Percentiles rank a stretch among this genome's conserved stretches.
These are phyloP conservation scores for Cryptococcus wingfieldii DNA, from an alignment of 1,284 basidiomycete species.

Conservation along the genomic window DNA sequence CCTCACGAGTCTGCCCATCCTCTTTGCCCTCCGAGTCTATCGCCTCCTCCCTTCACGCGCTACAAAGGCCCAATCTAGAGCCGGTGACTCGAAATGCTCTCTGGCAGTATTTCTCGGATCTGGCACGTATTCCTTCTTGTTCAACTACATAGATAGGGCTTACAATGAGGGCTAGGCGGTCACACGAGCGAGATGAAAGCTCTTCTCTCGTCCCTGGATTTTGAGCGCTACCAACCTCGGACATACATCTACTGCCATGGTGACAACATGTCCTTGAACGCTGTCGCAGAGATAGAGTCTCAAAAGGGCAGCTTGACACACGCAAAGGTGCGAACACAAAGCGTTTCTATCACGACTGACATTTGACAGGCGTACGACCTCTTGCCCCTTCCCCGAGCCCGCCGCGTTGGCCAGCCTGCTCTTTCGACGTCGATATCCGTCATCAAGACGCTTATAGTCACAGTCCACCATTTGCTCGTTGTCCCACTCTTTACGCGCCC, in stretches of 20 bases:
- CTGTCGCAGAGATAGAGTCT: conserved; percentile 58
- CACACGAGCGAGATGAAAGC: conserved; percentile 86
- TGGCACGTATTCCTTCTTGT: conserved; percentile 44
- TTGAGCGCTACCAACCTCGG: conserved; percentile 67
- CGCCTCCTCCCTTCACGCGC: conserved; percentile 18
- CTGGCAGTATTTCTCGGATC: conserved; percentile 62
- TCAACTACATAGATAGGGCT: background rate
- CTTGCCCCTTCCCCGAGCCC: conserved; percentile 73
- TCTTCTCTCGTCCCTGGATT: conserved; percentile 72
- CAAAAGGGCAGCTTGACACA: conserved; percentile 27
- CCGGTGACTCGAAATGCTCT: conserved; percentile 30
- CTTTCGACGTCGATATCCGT: conserved; percentile 65
- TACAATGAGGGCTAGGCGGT: conserved; percentile 60
- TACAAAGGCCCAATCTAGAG: background rate
- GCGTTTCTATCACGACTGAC: background rate
- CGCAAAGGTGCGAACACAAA: background rate
- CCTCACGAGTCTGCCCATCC: background rate
- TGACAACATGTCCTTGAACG: conserved; percentile 57
- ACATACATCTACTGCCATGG: conserved; percentile 80
- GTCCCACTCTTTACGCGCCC: conserved; percentile 48
- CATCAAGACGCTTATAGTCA: conserved; percentile 57
- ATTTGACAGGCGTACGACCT: conserved; percentile 44
- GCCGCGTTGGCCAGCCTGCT: conserved; percentile 73
- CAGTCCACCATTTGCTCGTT: conserved; percentile 59
- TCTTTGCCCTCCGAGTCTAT: conserved; percentile 22